Conservation (phyloP, 768 basidiomycete genomes). For the Rhodotorula graminis region DNA sequence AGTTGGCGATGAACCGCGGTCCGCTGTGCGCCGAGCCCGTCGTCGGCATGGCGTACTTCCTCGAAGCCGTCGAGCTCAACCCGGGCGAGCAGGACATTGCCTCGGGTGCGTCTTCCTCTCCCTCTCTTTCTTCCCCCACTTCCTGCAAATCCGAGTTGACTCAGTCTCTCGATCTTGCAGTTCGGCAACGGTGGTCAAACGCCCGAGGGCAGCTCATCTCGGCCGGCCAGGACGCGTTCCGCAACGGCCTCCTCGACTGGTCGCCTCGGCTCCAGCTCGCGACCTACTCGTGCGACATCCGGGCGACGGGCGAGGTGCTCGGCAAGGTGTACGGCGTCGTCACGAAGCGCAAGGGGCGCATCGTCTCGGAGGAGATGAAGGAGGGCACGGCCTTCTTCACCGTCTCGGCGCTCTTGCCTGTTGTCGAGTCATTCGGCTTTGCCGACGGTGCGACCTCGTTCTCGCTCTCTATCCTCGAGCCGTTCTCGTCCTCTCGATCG, state of each 20-base stretch:
- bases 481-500: too few relatives aligned
- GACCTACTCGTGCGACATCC: constrained; percentile 98
- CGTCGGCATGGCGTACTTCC: constrained; percentile 83
- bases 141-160: not conserved
- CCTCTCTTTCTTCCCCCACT: not conserved
- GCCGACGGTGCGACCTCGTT: constrained; percentile 67
- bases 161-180: constrained; percentile 49
- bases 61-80: constrained; percentile 70
- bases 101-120: constrained; percentile 17
- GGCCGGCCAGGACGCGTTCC: constrained; percentile 79
- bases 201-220: constrained; percentile 87
- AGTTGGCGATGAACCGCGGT: constrained; percentile 87
- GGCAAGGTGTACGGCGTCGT: constrained; percentile 97
- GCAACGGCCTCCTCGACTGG: constrained; percentile 89
- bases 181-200: constrained; percentile 72
- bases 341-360: constrained; percentile 79
- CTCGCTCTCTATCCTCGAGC: not conserved
- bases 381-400: constrained; percentile 94
- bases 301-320: constrained; percentile 92
- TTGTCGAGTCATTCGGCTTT: constrained; percentile 96
- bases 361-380: constrained; percentile 97
- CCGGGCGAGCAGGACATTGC: constrained; percentile 27
- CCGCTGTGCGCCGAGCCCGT: constrained; percentile 93
- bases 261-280: constrained; percentile 93
- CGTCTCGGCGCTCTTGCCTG: constrained; percentile 81